These are phyloP conservation scores for Verticillium albo-atrum DNA, from an alignment of 2,329 filamentous ascomycete genomes.

Conservation along the genomic window DNA sequence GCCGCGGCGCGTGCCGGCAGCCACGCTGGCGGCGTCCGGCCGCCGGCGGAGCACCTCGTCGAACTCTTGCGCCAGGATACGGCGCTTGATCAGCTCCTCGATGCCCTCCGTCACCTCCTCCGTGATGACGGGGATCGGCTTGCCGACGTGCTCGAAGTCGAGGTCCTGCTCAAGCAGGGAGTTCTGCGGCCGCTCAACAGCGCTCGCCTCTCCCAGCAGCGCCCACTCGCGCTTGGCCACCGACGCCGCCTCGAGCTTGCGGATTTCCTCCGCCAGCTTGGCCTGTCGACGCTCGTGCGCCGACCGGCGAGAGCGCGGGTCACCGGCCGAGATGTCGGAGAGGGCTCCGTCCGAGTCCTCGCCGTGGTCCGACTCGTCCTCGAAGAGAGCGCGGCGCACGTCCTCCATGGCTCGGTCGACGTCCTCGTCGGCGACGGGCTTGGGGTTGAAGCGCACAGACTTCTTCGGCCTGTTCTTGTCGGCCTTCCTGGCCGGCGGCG, in stretches of 20 bases:
- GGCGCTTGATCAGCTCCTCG: slow-evolving; percentile 88
- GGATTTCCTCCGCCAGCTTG: slow-evolving; percentile 84
- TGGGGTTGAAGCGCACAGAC: slow-evolving; percentile 32
- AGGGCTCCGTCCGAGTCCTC: slow-evolving; percentile 62
- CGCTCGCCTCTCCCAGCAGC: slow-evolving; percentile 80
- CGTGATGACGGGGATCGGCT: slow-evolving; percentile 91
- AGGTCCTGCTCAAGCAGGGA: slow-evolving; percentile 92
- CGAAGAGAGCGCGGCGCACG: slow-evolving; percentile 86
- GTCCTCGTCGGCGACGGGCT: slow-evolving; percentile 55
- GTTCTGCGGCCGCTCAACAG: slow-evolving; percentile 78
- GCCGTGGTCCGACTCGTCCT: slow-evolving; percentile 60
- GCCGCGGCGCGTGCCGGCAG: slow-evolving; percentile 60
- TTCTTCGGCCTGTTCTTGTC: slow-evolving; percentile 42
- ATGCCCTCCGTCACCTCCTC: slow-evolving; percentile 87
- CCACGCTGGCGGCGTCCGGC: slow-evolving; percentile 65
- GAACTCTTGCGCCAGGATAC: slow-evolving; percentile 85
- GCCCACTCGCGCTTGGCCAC: slow-evolving; percentile 91
- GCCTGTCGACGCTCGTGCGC: slow-evolving; percentile 84
- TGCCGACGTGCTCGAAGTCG: slow-evolving; percentile 92
- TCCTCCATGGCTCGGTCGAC: slow-evolving; percentile 80
- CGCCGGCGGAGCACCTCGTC: slow-evolving; percentile 83
- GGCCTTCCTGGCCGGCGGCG: slow-evolving; percentile 71
- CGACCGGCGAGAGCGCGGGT: slow-evolving; percentile 71
- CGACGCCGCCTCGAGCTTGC: slow-evolving; percentile 81
- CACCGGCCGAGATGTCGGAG: slow-evolving; percentile 62